Evolutionary conservation across 805 yeast genomes (phyloP), one percentile per base, ranked within the genome.

Genomic region (Metschnikowia reukaufii): DNA sequence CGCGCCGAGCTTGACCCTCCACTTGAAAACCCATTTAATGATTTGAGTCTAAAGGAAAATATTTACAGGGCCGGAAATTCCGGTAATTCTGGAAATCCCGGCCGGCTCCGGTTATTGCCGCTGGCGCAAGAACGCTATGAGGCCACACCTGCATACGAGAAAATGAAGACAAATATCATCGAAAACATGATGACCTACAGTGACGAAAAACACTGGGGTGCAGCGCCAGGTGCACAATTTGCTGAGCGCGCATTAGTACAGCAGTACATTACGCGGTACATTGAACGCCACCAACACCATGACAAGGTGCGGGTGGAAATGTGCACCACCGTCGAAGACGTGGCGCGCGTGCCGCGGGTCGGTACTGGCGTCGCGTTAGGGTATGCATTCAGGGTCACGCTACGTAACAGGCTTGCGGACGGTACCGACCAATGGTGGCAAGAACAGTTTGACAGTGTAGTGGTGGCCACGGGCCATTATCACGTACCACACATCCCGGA

Each of bases 381-480:
- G 2, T 57, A 61, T 33, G 48, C 56, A 33, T 71, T 67, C 51
- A 58, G 54, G n/a, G 42, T 70, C 21, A 62, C 67, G 0, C 42
- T 70, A 17, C 59, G 74, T 60, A 49, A 56, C 54, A 15, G 57
- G 50, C 38, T 51, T 37, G 35, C 42, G 19, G 58, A 57, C 10
- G 51, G 52, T 30, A 12, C 58, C 2, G 77, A 72, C 25, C 36
- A 54, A 8, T 74, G 78, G 78, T 64, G 53, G 49, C 68, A 62
- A 41, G 61, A 65, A 36, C 58, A 50, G 10, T 76, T 63, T 48
- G 79, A 76, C 23, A 48, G 49, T 23, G 15, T 76, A 16, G 61
- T 75, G 17, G 65, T 76, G 15, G 75, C 79, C 7, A 67, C 69
- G 15, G 81, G 81, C 17, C 80, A 76, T 57, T 76, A 75, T 55